These are phyloP conservation scores for Arachis stenosperma DNA, from an alignment of 306 rosid genomes.

Conservation along the genomic window DNA sequence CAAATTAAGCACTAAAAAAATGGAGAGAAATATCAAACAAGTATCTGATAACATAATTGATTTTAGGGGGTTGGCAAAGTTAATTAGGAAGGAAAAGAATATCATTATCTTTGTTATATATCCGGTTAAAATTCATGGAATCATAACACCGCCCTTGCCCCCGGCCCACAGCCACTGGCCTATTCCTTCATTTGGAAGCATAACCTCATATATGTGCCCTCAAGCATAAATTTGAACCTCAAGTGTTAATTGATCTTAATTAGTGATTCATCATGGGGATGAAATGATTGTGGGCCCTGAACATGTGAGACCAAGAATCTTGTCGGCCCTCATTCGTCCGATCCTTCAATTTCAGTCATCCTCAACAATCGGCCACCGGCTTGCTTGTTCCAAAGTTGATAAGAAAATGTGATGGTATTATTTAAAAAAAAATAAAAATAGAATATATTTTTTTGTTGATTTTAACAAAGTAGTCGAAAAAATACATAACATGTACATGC, in stretches of 20 bases:
- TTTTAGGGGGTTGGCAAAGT: neutral
- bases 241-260: neutral
- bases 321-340: neutral
- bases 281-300: neutral
- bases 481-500: too few species aligned
- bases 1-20: too few species aligned
- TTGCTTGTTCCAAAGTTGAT: too few species aligned
- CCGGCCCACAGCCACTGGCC: neutral
- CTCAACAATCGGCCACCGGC: neutral
- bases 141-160: neutral
- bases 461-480: too few species aligned
- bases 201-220: neutral
- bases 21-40: neutral
- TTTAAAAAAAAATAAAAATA: too few species aligned
- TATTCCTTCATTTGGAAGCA: neutral
- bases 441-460: too few species aligned
- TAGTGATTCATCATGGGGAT: neutral
- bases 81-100: neutral
- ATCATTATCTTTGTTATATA: too few species aligned
- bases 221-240: neutral
- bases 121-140: neutral
- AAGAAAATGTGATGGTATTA: too few species aligned
- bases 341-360: neutral
- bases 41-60: neutral
- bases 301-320: neutral